Conservation (phyloP, 495 filamentous ascomycete genomes). For the Aspergillus bridgeri region DNA sequence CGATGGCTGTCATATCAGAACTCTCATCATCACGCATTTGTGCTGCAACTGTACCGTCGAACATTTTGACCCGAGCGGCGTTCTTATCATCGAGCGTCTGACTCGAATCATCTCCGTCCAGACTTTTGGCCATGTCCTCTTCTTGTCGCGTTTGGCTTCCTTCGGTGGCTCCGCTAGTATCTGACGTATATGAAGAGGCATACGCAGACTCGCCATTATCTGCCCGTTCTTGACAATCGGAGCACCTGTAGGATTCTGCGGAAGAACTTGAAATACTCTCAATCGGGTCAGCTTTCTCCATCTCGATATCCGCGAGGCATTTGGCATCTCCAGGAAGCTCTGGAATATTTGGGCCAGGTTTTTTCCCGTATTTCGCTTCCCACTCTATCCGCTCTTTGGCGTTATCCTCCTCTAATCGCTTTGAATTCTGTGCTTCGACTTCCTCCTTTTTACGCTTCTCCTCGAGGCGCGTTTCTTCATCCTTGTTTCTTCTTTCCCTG, state of each 20-base stretch:
- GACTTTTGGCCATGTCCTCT: background rate
- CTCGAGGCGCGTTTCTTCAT: slow-evolving; percentile 52
- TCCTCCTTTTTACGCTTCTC: slow-evolving; percentile 59
- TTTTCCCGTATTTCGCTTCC: slow-evolving; percentile 70
- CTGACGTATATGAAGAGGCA: slow-evolving; percentile 8
- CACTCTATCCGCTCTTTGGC: slow-evolving; percentile 67
- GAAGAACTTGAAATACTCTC: slow-evolving; percentile 34
- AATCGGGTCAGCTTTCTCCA: slow-evolving; percentile 32
- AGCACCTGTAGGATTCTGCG: slow-evolving; percentile 18
- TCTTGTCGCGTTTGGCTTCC: slow-evolving; percentile 12
- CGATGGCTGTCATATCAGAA: slow-evolving; percentile 37
- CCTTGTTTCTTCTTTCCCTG: slow-evolving; percentile 63
- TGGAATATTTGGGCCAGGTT: slow-evolving; percentile 34
- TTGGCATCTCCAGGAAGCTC: slow-evolving; percentile 31
- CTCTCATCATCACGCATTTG: slow-evolving; percentile 23
- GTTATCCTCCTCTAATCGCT: slow-evolving; percentile 64
- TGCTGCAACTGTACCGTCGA: slow-evolving; percentile 17
- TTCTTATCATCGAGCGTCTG: background rate
- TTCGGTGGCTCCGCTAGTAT: slow-evolving; percentile 7
- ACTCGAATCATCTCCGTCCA: background rate
- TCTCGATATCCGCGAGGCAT: slow-evolving; percentile 18
- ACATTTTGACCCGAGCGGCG: slow-evolving; percentile 9
- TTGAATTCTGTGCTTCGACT: slow-evolving; percentile 66
- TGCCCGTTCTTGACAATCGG: slow-evolving; percentile 25
- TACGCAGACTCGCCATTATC: slow-evolving; percentile 22